These are phyloP conservation scores for Peniophora sp. DNA, from an alignment of 1,284 basidiomycete species.

Conservation along the genomic window DNA sequence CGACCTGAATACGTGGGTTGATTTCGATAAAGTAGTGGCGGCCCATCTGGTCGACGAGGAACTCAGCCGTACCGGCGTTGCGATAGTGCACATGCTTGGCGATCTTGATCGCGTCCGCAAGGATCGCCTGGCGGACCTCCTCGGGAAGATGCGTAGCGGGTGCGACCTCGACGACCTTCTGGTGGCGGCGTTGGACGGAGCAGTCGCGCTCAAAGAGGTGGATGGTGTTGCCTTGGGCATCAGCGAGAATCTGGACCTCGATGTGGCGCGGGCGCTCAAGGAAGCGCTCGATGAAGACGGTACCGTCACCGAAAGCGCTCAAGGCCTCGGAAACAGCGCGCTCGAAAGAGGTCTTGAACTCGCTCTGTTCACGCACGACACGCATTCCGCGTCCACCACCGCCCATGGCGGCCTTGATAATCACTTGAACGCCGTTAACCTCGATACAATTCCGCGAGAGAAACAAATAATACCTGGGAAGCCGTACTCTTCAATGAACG, in stretches of 20 bases:
- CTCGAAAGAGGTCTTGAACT: constrained; percentile 88
- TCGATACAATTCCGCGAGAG: constrained; percentile 1
- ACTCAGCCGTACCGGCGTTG: constrained; percentile 96
- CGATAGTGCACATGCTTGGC: constrained; percentile 90
- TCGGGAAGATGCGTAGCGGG: constrained; percentile 93
- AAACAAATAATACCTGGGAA: constrained; percentile 67
- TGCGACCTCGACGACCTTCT: constrained; percentile 98
- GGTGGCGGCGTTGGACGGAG: constrained; percentile 95
- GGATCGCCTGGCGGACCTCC: constrained; percentile 82
- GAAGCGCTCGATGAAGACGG: constrained; percentile 98
- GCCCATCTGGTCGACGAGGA: constrained; percentile 92
- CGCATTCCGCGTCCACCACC: constrained; percentile 99
- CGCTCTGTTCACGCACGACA: constrained; percentile 88
- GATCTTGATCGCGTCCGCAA: constrained; percentile 90
- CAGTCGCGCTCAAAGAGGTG: constrained; percentile 99
- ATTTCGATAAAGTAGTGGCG: constrained; percentile 99
- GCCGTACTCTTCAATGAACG: constrained; percentile 92
- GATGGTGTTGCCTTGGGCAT: constrained; percentile 87
- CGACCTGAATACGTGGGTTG: constrained; percentile 97
- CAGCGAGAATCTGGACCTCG: constrained; percentile 94
- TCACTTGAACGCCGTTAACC: constrained; percentile 40
- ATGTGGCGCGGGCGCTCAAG: constrained; percentile 95
- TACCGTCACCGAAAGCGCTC: constrained; percentile 95
- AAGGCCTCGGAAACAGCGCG: constrained; percentile 94
- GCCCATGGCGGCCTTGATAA: constrained; percentile 98